Conservation (phyloP, 345 rosid genomes). For the Camelina laxa region DNA sequence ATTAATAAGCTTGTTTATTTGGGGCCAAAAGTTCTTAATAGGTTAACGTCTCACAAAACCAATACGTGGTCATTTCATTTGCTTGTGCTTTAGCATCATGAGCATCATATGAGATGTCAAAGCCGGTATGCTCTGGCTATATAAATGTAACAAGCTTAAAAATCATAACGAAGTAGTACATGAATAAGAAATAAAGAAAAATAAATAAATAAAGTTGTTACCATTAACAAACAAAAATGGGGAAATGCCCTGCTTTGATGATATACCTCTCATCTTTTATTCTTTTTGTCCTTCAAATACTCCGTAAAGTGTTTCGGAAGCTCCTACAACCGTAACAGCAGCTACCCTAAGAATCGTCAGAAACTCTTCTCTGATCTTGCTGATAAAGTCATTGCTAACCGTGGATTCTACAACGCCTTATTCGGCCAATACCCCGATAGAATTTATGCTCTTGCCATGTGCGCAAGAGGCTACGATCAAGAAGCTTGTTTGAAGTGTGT, state of each 20-base stretch:
- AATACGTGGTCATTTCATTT: no score
- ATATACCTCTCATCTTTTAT: neutral
- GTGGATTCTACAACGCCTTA: conserved; percentile 31
- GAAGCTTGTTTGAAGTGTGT: conserved; percentile 34
- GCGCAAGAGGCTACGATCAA: conserved; percentile 39
- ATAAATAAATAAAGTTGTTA: no score
- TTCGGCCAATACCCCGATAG: conserved; percentile 31
- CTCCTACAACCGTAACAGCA: neutral
- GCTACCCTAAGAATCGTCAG: conserved; percentile 24
- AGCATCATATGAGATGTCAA: no score
- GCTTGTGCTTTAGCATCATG: no score
- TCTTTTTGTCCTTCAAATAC: neutral
- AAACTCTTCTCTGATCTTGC: conserved; percentile 38
- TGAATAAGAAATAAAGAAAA: no score
- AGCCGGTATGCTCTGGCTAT: no score
- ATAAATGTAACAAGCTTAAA: no score
- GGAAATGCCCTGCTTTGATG: neutral
- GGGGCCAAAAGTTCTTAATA: no score
- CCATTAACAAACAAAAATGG: neutral
- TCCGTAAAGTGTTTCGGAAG: conserved; percentile 18
- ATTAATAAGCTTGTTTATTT: no score
- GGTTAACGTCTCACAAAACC: no score
- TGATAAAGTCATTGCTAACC: conserved; percentile 7
- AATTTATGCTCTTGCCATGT: conserved; percentile 39
- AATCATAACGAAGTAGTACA: no score